These are phyloP conservation scores for Trichoderma cornu-damae DNA, from an alignment of 2,329 filamentous ascomycete species.

Conservation along the genomic window DNA sequence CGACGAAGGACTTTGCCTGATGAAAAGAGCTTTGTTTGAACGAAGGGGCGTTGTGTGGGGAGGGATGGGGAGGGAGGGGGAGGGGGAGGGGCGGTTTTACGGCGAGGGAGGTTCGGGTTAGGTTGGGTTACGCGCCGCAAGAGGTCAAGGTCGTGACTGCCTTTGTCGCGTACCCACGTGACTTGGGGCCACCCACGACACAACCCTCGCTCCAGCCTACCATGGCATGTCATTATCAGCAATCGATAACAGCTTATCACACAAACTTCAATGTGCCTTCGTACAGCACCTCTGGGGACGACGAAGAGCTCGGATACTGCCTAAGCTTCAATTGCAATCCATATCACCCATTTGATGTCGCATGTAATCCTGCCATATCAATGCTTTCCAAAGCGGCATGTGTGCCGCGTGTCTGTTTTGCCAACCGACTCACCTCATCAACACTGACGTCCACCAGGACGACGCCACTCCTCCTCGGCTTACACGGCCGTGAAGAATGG, in stretches of 20 bases:
- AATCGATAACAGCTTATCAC: constrained; percentile 22
- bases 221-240: too few species aligned
- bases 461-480: not conserved
- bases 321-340: not conserved
- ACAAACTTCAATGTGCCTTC: constrained; percentile 1
- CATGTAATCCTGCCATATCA: constrained; percentile 20
- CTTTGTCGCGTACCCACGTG: not conserved
- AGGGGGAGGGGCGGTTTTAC: too few species aligned
- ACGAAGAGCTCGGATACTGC: too few species aligned
- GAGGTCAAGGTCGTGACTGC: not conserved
- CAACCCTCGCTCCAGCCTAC: too few species aligned
- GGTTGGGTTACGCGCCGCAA: not conserved
- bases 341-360: not conserved
- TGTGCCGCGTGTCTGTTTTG: constrained; percentile 33
- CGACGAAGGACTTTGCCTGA: too few species aligned
- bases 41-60: too few species aligned
- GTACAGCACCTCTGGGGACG: not conserved
- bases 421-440: constrained; percentile 25
- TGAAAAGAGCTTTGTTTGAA: too few species aligned
- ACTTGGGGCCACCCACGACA: too few species aligned
- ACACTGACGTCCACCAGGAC: not conserved
- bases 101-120: constrained; percentile 1
- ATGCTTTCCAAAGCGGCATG: constrained; percentile 36
- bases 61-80: too few species aligned
- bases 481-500: not conserved